A percentile compares a stretch with the other conserved stretches of the same genome.
Evolutionary conservation across 805 yeast species (phyloP).

Genomic region (Kregervanrija pseudodelftensis): DNA sequence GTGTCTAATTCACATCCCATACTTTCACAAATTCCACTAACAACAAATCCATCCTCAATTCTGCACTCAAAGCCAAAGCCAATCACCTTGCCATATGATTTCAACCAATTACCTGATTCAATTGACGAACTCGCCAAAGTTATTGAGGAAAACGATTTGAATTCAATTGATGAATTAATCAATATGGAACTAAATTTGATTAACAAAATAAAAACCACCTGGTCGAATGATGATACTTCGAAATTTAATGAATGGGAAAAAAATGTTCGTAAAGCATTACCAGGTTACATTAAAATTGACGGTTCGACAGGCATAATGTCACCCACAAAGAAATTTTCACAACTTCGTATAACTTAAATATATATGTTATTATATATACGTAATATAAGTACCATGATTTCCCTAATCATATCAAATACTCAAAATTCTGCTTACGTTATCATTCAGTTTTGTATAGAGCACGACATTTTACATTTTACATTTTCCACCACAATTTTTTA

Average conservation of each 20-base stretch:
- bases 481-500: no score
- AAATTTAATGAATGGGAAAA: conserved; percentile 19
- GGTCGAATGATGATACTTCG: background rate
- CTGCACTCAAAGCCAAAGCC: conserved; percentile 13
- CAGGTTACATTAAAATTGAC: conserved; percentile 22
- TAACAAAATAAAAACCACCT: background rate
- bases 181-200: conserved; percentile 3
- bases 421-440: no score
- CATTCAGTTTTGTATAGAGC: no score
- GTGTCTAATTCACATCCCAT: conserved; percentile 8
- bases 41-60: conserved; percentile 21
- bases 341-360: no score
- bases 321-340: conserved; percentile 13
- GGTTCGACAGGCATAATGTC: conserved; percentile 19
- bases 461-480: no score
- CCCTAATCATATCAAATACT: background rate
- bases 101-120: conserved; percentile 8
- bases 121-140: background rate
- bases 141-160: conserved; percentile 5
- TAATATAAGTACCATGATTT: background rate
- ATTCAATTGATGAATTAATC: conserved; percentile 2
- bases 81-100: conserved; percentile 21
- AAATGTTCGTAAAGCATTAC: conserved; percentile 15
- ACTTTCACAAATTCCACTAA: conserved; percentile 23
- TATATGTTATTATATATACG: no score